Percentiles rank a stretch among this genome's conserved stretches.
Evolutionary conservation across 805 yeast species (phyloP).

Genomic region (Candida peoriensis): DNA sequence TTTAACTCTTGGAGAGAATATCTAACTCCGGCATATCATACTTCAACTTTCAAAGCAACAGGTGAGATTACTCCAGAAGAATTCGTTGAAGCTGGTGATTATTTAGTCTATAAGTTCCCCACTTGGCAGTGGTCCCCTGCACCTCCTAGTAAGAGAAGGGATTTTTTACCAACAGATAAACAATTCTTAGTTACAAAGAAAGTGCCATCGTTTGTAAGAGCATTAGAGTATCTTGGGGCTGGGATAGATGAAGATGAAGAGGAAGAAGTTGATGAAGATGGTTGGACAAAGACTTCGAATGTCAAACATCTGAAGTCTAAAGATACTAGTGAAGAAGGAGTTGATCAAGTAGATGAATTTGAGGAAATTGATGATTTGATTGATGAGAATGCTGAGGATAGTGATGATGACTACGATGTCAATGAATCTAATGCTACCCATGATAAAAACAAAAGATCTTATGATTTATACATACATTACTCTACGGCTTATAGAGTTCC

Average conservation of each 20-base stretch:
- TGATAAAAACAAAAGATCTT: slow-evolving; percentile 49
- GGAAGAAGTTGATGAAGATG: slow-evolving; percentile 42
- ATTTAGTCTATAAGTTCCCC: slow-evolving; percentile 84
- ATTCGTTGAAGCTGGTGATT: slow-evolving; percentile 92
- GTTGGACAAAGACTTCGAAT: slow-evolving; percentile 50
- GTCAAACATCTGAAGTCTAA: slow-evolving; percentile 20
- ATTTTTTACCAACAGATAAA: slow-evolving; percentile 79
- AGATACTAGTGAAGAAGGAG: background rate
- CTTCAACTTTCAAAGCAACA: slow-evolving; percentile 77
- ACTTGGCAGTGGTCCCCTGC: slow-evolving; percentile 92
- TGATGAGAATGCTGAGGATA: slow-evolving; percentile 38
- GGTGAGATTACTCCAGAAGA: slow-evolving; percentile 97
- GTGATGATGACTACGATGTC: slow-evolving; percentile 30
- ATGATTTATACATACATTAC: slow-evolving; percentile 87
- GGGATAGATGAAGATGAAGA: slow-evolving; percentile 34
- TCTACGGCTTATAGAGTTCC: slow-evolving; percentile 96
- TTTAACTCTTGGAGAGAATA: slow-evolving; percentile 85
- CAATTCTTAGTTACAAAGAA: slow-evolving; percentile 85
- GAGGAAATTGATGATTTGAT: slow-evolving; percentile 41
- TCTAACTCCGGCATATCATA: slow-evolving; percentile 82
- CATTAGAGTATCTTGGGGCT: slow-evolving; percentile 42
- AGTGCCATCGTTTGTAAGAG: slow-evolving; percentile 82
- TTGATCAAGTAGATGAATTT: slow-evolving; percentile 15
- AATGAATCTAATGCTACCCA: slow-evolving; percentile 27
- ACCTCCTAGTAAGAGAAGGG: slow-evolving; percentile 47